Percentiles rank a stretch among this genome's conserved stretches.
Evolutionary conservation across 495 filamentous ascomycete genomes (phyloP).

Genomic region (Aspergillus avenaceus): DNA sequence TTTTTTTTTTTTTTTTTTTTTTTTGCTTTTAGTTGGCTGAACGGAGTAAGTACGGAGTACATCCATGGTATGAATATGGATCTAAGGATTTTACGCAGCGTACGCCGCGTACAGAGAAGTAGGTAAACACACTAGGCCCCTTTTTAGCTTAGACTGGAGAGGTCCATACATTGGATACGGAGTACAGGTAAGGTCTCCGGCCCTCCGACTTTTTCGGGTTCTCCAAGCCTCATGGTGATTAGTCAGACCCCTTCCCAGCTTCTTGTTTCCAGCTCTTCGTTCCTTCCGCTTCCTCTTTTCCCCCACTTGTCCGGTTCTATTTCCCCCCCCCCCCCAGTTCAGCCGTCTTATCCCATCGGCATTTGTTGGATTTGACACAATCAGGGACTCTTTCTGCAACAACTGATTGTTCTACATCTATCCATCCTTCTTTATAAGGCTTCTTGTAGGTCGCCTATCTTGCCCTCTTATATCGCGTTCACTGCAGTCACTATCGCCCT

Average conservation of each 20-base stretch:
- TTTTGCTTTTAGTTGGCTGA: too few species aligned
- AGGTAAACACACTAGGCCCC: too few species aligned
- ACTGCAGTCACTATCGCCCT: slow-evolving; percentile 8
- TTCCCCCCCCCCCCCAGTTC: slow-evolving; percentile 4
- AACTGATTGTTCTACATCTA: slow-evolving; percentile 6
- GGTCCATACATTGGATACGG: too few species aligned
- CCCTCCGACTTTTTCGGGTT: neutral
- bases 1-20: too few species aligned
- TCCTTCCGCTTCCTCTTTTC: slow-evolving; percentile 11
- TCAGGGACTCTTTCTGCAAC: slow-evolving; percentile 11
- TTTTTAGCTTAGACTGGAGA: too few species aligned
- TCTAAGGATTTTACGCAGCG: too few species aligned
- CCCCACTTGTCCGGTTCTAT: neutral
- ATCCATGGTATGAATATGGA: too few species aligned
- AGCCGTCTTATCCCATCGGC: slow-evolving; percentile 14
- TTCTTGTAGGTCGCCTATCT: slow-evolving; percentile 48
- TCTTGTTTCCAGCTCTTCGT: slow-evolving; percentile 10
- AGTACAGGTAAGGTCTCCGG: too few species aligned
- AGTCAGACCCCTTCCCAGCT: slow-evolving; percentile 1
- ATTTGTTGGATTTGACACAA: slow-evolving; percentile 12
- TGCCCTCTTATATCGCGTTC: slow-evolving; percentile 20
- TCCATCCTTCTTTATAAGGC: slow-evolving; percentile 28
- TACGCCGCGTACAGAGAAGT: too few species aligned
- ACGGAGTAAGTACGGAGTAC: too few species aligned
- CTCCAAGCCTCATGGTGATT: slow-evolving; percentile 4